Evolutionary conservation across 2,329 filamentous ascomycete genomes (phyloP), one percentile per base, ranked within the genome.

Genomic region (Nannizzia gypsea): DNA sequence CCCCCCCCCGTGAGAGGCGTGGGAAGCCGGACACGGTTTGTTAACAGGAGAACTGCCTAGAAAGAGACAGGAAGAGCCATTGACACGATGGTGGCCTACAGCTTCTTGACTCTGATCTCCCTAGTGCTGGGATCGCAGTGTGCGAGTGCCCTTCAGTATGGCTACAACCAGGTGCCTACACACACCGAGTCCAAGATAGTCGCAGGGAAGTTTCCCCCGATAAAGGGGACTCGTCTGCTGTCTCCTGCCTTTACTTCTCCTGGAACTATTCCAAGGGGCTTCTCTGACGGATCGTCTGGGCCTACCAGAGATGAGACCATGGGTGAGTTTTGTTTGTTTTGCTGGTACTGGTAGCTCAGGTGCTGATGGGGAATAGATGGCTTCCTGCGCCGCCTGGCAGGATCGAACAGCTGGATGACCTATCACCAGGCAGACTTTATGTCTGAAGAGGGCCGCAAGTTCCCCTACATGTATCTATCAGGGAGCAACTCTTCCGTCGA

Each of bases 391-490:
- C 17, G 48, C 31, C 46, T 59, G 44, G 48, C 58, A 36, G 40
- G 46, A 17, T 55, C 44, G 8, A 52, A 59, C 20, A 20, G 26
- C 44, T 59, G 58, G 58, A 59, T 59, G 58, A 38, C 58, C 20
- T 59, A 59, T 28, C 44, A 48, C 3, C 11, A 38, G 13, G 58
- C 58, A 1, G 58, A 55, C 26, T 59, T 59, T 31, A 36, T 11
- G 31, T 59, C 58, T 42, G 58, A 59, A 40, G 58, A 59, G 34
- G 58, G 58, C 9, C 44, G 58, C 6, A 59, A 34, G 17, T 59
- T 59, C 17, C 58, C 58, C 15, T 59, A 59, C n/a, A 17, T 59
- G 22, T 54, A 59, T 26, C 28, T 59, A 15, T 59, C 58, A 6
- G 22, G 22, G 36, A 24, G 22, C 34, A 34, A 42, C 11, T 58